phyloP scores from a whole-genome alignment of 805 yeast genomes.

The Metschnikowia rubicola region DNA sequence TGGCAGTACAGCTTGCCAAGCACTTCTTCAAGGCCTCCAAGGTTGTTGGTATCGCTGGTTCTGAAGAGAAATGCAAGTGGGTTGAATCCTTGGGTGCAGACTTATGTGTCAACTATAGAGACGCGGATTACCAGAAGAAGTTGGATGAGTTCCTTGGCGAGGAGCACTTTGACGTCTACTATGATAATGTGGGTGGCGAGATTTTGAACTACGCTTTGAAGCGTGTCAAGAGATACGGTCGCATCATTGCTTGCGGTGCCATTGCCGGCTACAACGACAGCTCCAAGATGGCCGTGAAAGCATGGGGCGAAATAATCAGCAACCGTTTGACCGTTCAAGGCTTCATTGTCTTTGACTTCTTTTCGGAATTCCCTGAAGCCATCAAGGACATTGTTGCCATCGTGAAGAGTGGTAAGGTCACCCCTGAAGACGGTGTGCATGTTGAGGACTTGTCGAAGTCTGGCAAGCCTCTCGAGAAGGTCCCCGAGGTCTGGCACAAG shows the following conservation, averaged over 20 bases:
- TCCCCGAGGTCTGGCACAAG: conserved; percentile 16
- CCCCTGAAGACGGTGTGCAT: conserved; percentile 30
- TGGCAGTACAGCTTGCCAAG: conserved; percentile 55
- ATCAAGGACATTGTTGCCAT: conserved; percentile 31
- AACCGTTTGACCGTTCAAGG: conserved; percentile 54
- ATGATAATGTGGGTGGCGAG: conserved; percentile 65
- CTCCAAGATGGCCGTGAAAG: conserved; percentile 32
- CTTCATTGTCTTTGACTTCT: conserved; percentile 47
- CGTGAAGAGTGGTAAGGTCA: conserved; percentile 41
- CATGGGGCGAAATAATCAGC: conserved; percentile 43
- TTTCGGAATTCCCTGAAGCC: conserved; percentile 36
- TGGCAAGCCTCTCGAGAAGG: conserved; percentile 12
- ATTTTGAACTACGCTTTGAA: conserved; percentile 45
- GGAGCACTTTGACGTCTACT: conserved; percentile 50
- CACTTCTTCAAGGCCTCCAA: conserved; percentile 48
- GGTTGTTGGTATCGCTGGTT: conserved; percentile 63
- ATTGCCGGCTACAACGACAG: conserved; percentile 55
- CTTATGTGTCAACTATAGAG: conserved; percentile 52
- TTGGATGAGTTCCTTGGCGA: conserved; percentile 37
- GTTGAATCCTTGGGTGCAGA: conserved; percentile 56
- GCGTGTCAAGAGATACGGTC: conserved; percentile 38
- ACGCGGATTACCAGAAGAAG: conserved; percentile 25
- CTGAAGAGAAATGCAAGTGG: conserved; percentile 49
- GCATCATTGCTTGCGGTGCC: conserved; percentile 59
- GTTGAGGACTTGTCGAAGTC: conserved; percentile 41